Conservation (phyloP, 306 rosid species). For the Glycine tomentella region DNA sequence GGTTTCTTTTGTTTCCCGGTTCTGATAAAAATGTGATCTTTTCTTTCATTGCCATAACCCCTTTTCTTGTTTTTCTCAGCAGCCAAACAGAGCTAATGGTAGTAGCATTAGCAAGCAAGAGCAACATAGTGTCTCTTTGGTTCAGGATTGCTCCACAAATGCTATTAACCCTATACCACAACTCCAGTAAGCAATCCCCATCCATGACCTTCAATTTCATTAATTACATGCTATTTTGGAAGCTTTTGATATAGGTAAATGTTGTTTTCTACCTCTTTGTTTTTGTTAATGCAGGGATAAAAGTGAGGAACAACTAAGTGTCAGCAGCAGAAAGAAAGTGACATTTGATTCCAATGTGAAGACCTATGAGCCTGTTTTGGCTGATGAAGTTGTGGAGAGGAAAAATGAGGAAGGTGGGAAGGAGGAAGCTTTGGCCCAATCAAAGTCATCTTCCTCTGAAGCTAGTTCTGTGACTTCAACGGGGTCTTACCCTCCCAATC, state of each 20-base stretch:
- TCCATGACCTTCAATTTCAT: constrained; percentile 5
- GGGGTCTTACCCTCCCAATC: constrained; percentile 67
- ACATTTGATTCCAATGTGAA: constrained; percentile 81
- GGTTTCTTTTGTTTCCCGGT: neutral
- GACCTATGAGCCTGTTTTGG: constrained; percentile 68
- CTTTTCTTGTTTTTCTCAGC: constrained; percentile 13
- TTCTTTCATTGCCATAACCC: neutral
- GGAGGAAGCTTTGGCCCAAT: constrained; percentile 45
- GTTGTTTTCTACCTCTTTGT: neutral
- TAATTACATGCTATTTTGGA: neutral
- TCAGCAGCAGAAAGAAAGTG: constrained; percentile 72
- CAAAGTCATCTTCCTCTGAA: constrained; percentile 69
- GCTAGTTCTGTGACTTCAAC: constrained; percentile 62
- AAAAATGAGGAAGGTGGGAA: constrained; percentile 49
- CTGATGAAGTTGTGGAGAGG: constrained; percentile 49
- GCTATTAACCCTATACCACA: constrained; percentile 40
- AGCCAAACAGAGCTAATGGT: constrained; percentile 50
- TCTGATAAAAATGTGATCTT: neutral
- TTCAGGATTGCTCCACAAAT: constrained; percentile 52
- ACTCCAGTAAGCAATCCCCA: constrained; percentile 56
- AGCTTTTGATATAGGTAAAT: neutral
- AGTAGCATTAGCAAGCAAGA: constrained; percentile 50
- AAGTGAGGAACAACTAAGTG: constrained; percentile 60
- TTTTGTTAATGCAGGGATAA: constrained; percentile 54
- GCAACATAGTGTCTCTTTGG: constrained; percentile 50